These are phyloP conservation scores for Melastoma candidum DNA, from an alignment of 441 rosid genomes.

Conservation along the genomic window DNA sequence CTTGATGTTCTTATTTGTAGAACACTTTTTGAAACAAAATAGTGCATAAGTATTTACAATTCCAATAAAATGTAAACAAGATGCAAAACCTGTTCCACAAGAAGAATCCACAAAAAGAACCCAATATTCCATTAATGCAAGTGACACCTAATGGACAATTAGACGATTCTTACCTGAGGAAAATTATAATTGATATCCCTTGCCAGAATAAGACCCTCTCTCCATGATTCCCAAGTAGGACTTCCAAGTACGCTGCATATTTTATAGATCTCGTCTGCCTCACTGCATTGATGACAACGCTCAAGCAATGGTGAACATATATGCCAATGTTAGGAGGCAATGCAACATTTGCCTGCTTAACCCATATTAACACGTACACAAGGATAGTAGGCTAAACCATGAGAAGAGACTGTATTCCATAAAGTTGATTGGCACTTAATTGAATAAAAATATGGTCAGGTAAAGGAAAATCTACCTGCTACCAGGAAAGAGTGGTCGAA, in stretches of 20 bases:
- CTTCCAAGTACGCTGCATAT: constrained; percentile 82
- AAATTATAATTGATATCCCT: constrained; percentile 65
- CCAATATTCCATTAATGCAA: background rate
- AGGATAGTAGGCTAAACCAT: background rate
- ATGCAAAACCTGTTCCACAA: background rate
- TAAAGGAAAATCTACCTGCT: constrained; percentile 37
- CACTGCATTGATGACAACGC: constrained; percentile 38
- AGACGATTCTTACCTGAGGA: constrained; percentile 39
- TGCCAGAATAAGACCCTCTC: constrained; percentile 81
- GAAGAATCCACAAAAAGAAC: constrained; percentile 1
- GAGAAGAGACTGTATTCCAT: background rate
- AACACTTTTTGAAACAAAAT: too few relatives aligned
- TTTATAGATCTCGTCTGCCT: constrained; percentile 92
- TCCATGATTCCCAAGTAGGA: constrained; percentile 73
- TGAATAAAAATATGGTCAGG: background rate
- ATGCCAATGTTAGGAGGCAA: background rate
- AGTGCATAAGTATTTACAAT: too few relatives aligned
- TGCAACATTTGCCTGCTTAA: background rate
- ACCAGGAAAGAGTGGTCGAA: constrained; percentile 93
- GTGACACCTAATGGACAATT: background rate
- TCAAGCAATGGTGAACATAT: constrained; percentile 3
- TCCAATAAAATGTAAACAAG: too few relatives aligned
- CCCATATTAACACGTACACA: background rate
- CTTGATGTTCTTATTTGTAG: too few relatives aligned
- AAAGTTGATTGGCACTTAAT: background rate